Base-by-base conservation (phyloP, 108 stramenopile species). In the Skeletonema costatum region DNA sequence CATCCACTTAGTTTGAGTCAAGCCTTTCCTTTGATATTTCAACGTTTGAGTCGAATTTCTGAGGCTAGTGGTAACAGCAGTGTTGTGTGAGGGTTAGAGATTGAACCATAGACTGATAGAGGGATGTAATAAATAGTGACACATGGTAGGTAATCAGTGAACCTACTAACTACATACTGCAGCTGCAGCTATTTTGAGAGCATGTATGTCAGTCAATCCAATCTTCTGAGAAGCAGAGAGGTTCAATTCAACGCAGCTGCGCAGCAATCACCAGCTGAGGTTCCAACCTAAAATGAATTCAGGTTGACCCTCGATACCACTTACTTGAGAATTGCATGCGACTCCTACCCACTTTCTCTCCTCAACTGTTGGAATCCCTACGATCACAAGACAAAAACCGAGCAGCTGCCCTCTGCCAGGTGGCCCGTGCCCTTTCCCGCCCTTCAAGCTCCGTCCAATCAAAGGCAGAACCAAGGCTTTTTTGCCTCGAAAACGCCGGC, bases 11-110 rank as follows among this genome's bases (percentile, higher is more conserved):
- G 89, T 60, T 70, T 96, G 32, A 88, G 91, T 67, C 91, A 90
- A 64, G 84, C 92, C 3, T 96, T 87, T 60, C 94, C 94, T 39
- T 71, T 96, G 16, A 89, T 96, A 32, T 96, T 86, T 69, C 92
- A 93, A 72, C 80, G 94, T 36, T 70, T 96, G 48, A 88, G 79
- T 68, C 87, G 94, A 16, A 89, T 96, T 64, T 89, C 94, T 3
- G 87, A 91, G 59, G 69, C 69, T 66, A 16, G 32, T 25, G n/a
- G n/a, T 65, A 14, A 12, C 9, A 51, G n/a, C 19, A 51, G 17
- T 51, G 50, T 51, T 51, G 50, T 50, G n/a, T 51, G 50, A 51
- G 39, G 1, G 11, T 7, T 51, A 7, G 19, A 51, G 11, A 12
- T 6, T 0, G 14, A 46, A 46, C 7, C 6, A 51, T 21, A 21